Conservation (phyloP, 352 stramenopile genomes). For the Aphanomyces invadans region DNA sequence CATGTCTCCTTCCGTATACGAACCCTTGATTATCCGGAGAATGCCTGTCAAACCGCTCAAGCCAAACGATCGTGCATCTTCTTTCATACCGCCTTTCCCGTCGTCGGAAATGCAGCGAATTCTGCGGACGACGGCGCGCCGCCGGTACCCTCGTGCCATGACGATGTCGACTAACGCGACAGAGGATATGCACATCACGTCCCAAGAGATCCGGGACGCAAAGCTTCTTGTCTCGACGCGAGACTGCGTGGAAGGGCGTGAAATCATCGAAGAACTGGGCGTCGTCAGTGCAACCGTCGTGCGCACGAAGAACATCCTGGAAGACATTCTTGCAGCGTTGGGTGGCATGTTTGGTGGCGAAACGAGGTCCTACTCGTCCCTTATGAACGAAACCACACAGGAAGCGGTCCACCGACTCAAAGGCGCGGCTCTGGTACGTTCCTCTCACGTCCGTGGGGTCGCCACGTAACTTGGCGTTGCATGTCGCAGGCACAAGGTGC, state of each 20-base stretch:
- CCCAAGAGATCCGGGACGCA: background rate
- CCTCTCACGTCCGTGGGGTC: background rate
- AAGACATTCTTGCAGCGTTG: slow-evolving; percentile 72
- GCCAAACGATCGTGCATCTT: background rate
- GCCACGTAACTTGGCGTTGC: background rate
- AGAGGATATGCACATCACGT: background rate
- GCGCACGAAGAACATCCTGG: slow-evolving; percentile 74
- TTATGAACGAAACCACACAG: slow-evolving; percentile 78
- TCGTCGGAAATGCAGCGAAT: background rate
- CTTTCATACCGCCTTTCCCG: background rate
- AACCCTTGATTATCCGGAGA: too few species aligned
- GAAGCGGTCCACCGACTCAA: slow-evolving; percentile 74
- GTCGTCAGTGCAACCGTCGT: slow-evolving; percentile 67
- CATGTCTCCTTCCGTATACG: too few species aligned
- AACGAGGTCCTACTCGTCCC: slow-evolving; percentile 61
- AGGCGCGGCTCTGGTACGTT: slow-evolving; percentile 45
- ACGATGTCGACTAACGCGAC: background rate
- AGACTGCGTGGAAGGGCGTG: slow-evolving; percentile 54
- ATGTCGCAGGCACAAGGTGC: slow-evolving; percentile 45
- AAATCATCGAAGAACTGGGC: slow-evolving; percentile 66
- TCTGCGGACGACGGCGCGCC: background rate
- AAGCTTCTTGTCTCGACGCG: slow-evolving; percentile 30
- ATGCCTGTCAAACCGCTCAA: background rate
- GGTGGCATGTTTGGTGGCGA: slow-evolving; percentile 62
- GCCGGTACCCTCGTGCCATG: background rate